phyloP scores from a whole-genome alignment of 2,329 filamentous ascomycete species.

The Ophiostoma australiae region DNA sequence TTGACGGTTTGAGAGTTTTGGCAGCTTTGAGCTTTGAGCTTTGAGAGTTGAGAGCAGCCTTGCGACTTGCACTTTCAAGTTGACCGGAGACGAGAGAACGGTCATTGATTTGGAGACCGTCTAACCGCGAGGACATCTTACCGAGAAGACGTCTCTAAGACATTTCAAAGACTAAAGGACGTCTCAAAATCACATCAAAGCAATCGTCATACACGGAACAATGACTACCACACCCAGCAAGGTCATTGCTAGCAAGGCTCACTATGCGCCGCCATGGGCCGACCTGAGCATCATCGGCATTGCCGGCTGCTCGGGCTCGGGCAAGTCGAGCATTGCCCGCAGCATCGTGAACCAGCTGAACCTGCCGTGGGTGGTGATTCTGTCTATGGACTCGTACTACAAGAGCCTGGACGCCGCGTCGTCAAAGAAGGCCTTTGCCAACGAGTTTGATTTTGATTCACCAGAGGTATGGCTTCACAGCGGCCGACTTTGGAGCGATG shows the following conservation, averaged over 20 bases:
- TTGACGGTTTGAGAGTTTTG: not conserved
- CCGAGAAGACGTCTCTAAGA: too few species aligned
- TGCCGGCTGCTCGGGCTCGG: slow-evolving; percentile 87
- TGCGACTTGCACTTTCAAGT: not conserved
- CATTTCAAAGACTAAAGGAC: not conserved
- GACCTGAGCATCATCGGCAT: slow-evolving; percentile 95
- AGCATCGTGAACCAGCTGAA: slow-evolving; percentile 87
- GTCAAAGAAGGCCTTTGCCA: slow-evolving; percentile 73
- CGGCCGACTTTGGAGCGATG: not conserved
- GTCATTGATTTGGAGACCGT: not conserved
- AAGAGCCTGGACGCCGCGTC: slow-evolving; percentile 78
- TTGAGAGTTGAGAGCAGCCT: not conserved
- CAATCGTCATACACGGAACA: not conserved
- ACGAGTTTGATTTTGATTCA: slow-evolving; percentile 94
- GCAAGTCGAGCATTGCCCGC: slow-evolving; percentile 89
- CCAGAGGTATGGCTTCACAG: slow-evolving; percentile 48
- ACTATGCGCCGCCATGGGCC: slow-evolving; percentile 93
- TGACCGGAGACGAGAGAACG: not conserved
- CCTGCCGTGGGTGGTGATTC: slow-evolving; percentile 94
- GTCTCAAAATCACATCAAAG: not conserved
- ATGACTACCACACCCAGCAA: slow-evolving; percentile 28
- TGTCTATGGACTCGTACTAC: slow-evolving; percentile 99
- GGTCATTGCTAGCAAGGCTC: slow-evolving; percentile 55
- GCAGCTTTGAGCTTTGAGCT: not conserved
- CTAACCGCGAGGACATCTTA: not conserved